These are phyloP conservation scores for Mycena epipterygia DNA, from an alignment of 768 basidiomycete species.

Conservation along the genomic window DNA sequence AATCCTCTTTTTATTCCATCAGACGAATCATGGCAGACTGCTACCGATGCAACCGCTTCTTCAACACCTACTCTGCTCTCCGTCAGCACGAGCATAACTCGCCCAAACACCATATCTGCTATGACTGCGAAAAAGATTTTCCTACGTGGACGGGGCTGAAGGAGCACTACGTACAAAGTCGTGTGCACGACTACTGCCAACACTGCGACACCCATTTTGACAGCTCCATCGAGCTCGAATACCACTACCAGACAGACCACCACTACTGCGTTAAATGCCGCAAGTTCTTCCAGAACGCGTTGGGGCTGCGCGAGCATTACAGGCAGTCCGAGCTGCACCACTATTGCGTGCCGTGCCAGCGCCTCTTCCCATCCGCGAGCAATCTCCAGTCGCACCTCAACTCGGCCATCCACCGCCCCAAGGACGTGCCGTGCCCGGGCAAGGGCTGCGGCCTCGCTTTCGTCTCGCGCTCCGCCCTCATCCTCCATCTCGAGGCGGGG, in stretches of 20 bases:
- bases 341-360: constrained; percentile 62
- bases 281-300: constrained; percentile 54
- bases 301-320: constrained; percentile 63
- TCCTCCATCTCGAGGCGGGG: constrained; percentile 76
- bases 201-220: constrained; percentile 61
- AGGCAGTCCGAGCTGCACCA: constrained; percentile 55
- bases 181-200: constrained; percentile 66
- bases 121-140: constrained; percentile 63
- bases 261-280: constrained; percentile 58
- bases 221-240: constrained; percentile 45
- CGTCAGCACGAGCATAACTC: constrained; percentile 54
- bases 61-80: constrained; percentile 44
- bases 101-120: constrained; percentile 58
- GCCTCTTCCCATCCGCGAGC: constrained; percentile 55
- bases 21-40: constrained; percentile 49
- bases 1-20: too few species aligned
- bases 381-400: constrained; percentile 63
- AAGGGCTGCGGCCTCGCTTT: constrained; percentile 62
- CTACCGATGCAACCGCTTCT: constrained; percentile 55
- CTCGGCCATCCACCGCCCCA: constrained; percentile 64
- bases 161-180: constrained; percentile 68
- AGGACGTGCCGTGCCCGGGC: constrained; percentile 52
- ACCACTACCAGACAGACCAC: constrained; percentile 59
- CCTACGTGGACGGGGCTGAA: constrained; percentile 49
- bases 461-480: constrained; percentile 65